Conservation (phyloP, 441 rosid genomes). For the Breynia disticha region DNA sequence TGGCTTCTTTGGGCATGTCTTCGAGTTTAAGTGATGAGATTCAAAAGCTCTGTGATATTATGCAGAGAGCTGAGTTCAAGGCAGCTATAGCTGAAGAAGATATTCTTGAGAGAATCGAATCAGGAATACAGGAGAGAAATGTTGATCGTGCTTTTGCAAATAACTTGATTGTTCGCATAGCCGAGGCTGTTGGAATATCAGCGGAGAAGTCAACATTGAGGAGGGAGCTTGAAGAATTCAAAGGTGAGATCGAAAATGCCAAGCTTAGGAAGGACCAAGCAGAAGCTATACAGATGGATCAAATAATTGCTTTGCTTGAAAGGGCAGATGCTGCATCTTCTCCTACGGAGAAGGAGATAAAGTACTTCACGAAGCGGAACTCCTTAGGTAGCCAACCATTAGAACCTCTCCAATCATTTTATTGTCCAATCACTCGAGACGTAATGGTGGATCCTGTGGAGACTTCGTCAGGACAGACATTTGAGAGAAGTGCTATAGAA, state of each 20-base stretch:
- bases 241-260: constrained; percentile 46
- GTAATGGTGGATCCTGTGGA: constrained; percentile 68
- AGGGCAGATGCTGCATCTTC: constrained; percentile 60
- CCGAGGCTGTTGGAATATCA: constrained; percentile 53
- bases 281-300: constrained; percentile 67
- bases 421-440: constrained; percentile 56
- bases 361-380: constrained; percentile 41
- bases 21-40: constrained; percentile 32
- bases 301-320: constrained; percentile 56
- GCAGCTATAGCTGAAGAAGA: constrained; percentile 50
- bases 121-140: constrained; percentile 53
- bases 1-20: constrained; percentile 46
- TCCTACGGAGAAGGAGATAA: constrained; percentile 39
- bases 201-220: constrained; percentile 36
- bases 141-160: constrained; percentile 51
- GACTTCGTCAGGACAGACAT: constrained; percentile 67
- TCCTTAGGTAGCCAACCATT: constrained; percentile 54
- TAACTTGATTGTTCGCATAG: constrained; percentile 38
- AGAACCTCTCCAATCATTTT: constrained; percentile 57
- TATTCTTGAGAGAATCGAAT: constrained; percentile 50
- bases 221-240: constrained; percentile 53
- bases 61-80: constrained; percentile 54
- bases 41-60: constrained; percentile 25
- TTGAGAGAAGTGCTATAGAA: constrained; percentile 56
- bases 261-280: constrained; percentile 49